Base-by-base conservation (phyloP, 2,329 filamentous ascomycete genomes). In the Ophiostoma angusticollis region DNA sequence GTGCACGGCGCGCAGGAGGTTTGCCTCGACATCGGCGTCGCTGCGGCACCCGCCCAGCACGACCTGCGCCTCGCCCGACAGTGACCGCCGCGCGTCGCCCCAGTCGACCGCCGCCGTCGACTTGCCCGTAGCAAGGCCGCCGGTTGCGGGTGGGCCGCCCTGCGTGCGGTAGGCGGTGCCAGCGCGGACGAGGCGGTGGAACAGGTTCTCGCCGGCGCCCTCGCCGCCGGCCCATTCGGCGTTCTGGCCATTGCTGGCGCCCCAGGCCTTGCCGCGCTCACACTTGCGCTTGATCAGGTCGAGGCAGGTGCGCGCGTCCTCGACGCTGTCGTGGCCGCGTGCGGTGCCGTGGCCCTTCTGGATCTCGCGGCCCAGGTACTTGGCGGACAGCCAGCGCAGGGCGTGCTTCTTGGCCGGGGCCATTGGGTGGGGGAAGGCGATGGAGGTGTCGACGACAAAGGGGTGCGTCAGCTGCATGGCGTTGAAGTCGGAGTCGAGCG, bases 211-310 rank as follows among this genome's bases (percentile, higher is more conserved):
- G 29, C 78, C 79, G 32, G 78, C 78, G 2, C 77, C 70, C 31
- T 93, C 85, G 35, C 75, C 75, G 37, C 47, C 47, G 5, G 44
- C 44, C 29, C 42, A 39, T 28, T 40, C 41, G 21, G 33, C 39
- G 21, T 36, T 25, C 16, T 33, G 34, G 14, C 28, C 41, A 30
- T n/a, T 40, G 28, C 42, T 36, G 0, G 80, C 80, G 25, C 85
- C 91, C 84, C 87, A 98, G 18, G 67, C 61, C 47, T 82, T 83
- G 29, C 91, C 91, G 59, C 84, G 91, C 57, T 96, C 87, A 57
- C 89, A 95, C 58, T 98, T 98, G 54, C 89, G 80, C 59, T 91
- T 93, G 34, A 96, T 77, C 2, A 98, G 78, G 52, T 96, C 87
- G 12, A 98, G 76, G 47, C 86, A 93, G 3, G 91, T 86, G 47